Evolutionary conservation across 2,329 filamentous ascomycete genomes (phyloP).

Genomic region (Fusarium transvaalense): DNA sequence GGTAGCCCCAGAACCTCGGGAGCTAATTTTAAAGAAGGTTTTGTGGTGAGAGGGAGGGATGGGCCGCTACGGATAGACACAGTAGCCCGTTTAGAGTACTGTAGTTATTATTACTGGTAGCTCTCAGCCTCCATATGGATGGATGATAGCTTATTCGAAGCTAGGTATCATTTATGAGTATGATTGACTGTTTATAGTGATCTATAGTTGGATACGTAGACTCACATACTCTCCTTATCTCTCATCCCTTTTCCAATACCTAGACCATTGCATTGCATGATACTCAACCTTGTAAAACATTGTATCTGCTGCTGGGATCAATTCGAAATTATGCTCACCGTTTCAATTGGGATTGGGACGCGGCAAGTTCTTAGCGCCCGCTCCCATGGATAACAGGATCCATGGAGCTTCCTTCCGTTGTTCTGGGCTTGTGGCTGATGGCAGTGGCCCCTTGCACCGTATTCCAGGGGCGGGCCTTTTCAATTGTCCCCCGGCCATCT

Average conservation of each 20-base stretch:
- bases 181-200: not conserved
- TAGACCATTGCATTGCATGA: slow-evolving; percentile 11
- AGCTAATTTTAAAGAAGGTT: slow-evolving; percentile 29
- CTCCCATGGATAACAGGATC: not conserved
- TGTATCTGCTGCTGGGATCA: slow-evolving; percentile 9
- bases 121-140: too few relatives aligned
- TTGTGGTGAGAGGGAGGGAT: slow-evolving; percentile 21
- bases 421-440: not conserved
- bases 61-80: slow-evolving; percentile 13
- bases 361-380: slow-evolving; percentile 32
- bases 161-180: not conserved
- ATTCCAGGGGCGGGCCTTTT: slow-evolving; percentile 13
- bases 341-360: slow-evolving; percentile 31
- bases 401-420: not conserved
- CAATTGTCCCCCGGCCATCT: not conserved
- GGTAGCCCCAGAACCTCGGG: slow-evolving; percentile 13
- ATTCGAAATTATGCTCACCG: slow-evolving; percentile 23
- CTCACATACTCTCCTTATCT: not conserved
- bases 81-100: too few relatives aligned
- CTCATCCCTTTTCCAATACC: slow-evolving; percentile 1
- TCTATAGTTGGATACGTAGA: not conserved
- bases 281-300: slow-evolving; percentile 19
- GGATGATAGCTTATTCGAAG: not conserved
- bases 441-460: slow-evolving; percentile 15
- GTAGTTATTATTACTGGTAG: too few relatives aligned